These are phyloP conservation scores for Litsea cubeba DNA, from an alignment of 164 flowering plant species.

Conservation along the genomic window DNA sequence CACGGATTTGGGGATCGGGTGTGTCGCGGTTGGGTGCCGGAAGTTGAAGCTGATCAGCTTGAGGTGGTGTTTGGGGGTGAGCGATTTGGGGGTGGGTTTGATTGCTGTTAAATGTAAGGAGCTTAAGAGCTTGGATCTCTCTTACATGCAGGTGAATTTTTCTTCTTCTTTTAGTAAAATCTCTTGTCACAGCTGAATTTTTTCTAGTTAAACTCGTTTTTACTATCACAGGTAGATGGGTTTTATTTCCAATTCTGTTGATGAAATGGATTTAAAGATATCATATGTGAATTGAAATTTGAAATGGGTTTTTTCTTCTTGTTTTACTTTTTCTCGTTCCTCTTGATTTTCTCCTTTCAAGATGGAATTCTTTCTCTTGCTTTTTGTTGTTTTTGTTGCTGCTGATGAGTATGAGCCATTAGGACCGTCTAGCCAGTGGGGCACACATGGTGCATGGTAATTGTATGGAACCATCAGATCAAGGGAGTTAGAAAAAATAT, in stretches of 20 bases:
- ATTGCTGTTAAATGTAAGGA: conserved; percentile 76
- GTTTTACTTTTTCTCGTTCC: no score
- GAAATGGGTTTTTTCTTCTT: no score
- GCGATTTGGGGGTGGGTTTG: conserved; percentile 80
- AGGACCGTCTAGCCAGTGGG: no score
- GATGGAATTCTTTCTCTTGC: no score
- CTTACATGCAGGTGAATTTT: conserved; percentile 64
- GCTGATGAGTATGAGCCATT: no score
- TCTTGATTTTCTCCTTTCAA: no score
- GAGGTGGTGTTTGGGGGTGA: conserved; percentile 80
- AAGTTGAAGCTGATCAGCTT: conserved; percentile 60
- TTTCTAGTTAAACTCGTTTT: neutral
- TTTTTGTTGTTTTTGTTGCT: no score
- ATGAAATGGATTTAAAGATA: neutral
- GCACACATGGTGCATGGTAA: no score
- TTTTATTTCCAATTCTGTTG: neutral
- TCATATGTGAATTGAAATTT: no score
- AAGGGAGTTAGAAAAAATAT: no score
- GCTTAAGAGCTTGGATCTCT: conserved; percentile 68
- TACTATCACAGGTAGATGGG: neutral
- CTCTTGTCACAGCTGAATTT: neutral
- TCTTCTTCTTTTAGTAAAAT: neutral
- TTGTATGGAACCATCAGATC: no score
- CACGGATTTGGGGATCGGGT: conserved; percentile 83
- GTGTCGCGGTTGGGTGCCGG: conserved; percentile 83